phyloP scores from a whole-genome alignment of 2,329 filamentous ascomycete genomes.

The Mycocentrospora acerina region DNA sequence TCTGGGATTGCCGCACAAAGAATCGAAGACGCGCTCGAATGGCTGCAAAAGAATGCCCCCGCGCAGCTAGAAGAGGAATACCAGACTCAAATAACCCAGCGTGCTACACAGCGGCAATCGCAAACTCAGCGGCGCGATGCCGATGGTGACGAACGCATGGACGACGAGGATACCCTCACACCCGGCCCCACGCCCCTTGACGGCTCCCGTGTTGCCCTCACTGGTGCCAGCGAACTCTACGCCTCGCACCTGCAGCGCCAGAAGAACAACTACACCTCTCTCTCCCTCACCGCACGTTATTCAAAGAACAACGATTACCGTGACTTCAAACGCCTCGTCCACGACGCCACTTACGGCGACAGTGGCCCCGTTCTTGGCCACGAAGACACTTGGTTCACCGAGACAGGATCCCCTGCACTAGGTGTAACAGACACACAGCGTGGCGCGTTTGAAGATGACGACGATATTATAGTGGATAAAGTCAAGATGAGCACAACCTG shows the following conservation, averaged over 20 bases:
- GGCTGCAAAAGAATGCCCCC: conserved; percentile 43
- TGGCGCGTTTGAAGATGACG: conserved; percentile 53
- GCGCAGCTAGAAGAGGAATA: conserved; percentile 31
- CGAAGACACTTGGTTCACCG: conserved; percentile 63
- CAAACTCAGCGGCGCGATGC: conserved; percentile 8
- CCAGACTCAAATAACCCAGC: conserved; percentile 40
- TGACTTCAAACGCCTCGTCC: conserved; percentile 62
- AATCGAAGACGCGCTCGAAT: conserved; percentile 47
- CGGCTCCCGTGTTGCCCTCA: conserved; percentile 32
- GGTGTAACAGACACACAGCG: conserved; percentile 41
- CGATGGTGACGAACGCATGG: conserved; percentile 31
- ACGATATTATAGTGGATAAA: conserved; percentile 68
- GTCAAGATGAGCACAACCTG: conserved; percentile 68
- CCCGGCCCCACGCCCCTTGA: conserved; percentile 40
- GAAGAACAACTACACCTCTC: conserved; percentile 47
- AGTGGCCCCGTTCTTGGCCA: conserved; percentile 57
- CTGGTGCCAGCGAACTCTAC: conserved; percentile 42
- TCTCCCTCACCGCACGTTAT: conserved; percentile 51
- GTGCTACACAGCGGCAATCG: conserved; percentile 35
- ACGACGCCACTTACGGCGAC: conserved; percentile 61
- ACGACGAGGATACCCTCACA: conserved; percentile 39
- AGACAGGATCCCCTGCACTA: conserved; percentile 47
- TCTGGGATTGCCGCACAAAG: conserved; percentile 50
- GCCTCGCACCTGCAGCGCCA: conserved; percentile 40
- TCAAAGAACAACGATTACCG: conserved; percentile 61